Percentiles rank a stretch among this genome's conserved stretches.
These are phyloP conservation scores for Cercophora samala DNA, from an alignment of 495 filamentous ascomycete species.

Conservation along the genomic window DNA sequence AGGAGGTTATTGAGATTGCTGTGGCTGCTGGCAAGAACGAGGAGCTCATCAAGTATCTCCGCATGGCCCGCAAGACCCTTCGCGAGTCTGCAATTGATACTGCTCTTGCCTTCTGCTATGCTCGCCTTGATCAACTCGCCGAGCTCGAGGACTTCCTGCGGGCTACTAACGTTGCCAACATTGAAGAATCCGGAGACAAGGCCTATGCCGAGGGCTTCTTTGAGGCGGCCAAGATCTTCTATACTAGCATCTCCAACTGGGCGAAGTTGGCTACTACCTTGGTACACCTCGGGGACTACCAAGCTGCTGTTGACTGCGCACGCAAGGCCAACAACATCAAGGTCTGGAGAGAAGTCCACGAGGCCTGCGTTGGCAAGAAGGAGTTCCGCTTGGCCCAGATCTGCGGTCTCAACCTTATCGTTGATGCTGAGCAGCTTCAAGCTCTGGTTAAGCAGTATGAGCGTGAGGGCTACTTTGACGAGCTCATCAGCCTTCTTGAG, in stretches of 20 bases:
- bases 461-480: conserved; percentile 95
- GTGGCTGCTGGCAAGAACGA: conserved; percentile 97
- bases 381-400: conserved; percentile 99
- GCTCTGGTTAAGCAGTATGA: conserved; percentile 96
- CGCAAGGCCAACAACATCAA: conserved; percentile 99
- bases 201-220: conserved; percentile 93
- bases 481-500: conserved; percentile 91
- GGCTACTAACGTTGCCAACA: conserved; percentile 87
- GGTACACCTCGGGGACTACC: conserved; percentile 94
- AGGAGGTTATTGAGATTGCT: conserved; percentile 92
- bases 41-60: conserved; percentile 93
- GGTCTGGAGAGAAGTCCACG: conserved; percentile 99
- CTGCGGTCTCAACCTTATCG: conserved; percentile 97
- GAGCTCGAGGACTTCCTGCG: conserved; percentile 97
- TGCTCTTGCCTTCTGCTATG: conserved; percentile 86
- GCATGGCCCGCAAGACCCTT: conserved; percentile 94
- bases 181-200: conserved; percentile 96
- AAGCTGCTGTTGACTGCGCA: conserved; percentile 96
- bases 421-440: conserved; percentile 94
- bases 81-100: conserved; percentile 95
- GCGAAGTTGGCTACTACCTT: conserved; percentile 96
- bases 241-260: conserved; percentile 98
- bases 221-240: conserved; percentile 98
- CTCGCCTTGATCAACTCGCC: conserved; percentile 81
- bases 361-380: conserved; percentile 95